Conservation (phyloP, 306 rosid genomes). For the Ormosia emarginata region DNA sequence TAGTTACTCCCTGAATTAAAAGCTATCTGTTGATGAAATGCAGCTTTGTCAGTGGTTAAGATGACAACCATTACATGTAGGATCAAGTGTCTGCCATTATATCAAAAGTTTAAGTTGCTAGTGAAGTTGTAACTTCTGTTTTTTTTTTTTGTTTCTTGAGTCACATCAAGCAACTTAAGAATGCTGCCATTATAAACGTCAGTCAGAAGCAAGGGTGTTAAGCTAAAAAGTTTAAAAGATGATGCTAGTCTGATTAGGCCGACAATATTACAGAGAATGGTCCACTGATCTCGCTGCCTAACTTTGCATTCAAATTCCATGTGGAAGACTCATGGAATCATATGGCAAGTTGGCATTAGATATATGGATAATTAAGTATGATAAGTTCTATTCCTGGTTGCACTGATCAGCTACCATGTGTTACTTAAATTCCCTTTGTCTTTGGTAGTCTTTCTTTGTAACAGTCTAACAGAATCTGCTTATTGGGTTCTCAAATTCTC, state of each 20-base stretch:
- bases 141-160: background rate
- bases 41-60: background rate
- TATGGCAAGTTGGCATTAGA: constrained; percentile 25
- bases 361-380: background rate
- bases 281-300: constrained; percentile 4
- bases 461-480: background rate
- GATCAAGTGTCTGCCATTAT: background rate
- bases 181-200: background rate
- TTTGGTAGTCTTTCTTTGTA: background rate
- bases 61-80: background rate
- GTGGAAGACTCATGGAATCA: constrained; percentile 14
- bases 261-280: constrained; percentile 5
- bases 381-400: background rate
- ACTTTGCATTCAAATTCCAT: constrained; percentile 25
- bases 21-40: background rate
- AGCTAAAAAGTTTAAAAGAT: background rate
- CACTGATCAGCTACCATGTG: background rate
- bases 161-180: background rate
- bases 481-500: constrained; percentile 7
- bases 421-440: background rate
- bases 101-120: background rate
- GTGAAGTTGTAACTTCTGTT: background rate
- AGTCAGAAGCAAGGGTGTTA: background rate
- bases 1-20: background rate
- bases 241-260: background rate